Evolutionary conservation across 768 basidiomycete species (phyloP).

Genomic region (Termitomyces sp.): DNA sequence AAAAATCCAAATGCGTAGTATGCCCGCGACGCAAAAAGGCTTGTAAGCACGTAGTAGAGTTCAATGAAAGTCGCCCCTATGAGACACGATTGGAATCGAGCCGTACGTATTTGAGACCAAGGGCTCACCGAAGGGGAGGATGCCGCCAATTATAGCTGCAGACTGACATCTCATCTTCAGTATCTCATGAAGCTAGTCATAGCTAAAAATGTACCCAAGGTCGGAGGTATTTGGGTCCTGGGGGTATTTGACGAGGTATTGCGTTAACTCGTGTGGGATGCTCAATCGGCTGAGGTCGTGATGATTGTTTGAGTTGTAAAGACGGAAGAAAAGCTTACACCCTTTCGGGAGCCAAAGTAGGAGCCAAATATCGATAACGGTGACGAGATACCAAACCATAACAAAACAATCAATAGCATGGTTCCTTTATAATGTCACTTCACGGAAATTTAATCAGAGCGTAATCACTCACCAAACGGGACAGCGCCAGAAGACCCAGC

Average conservation of each 20-base stretch:
- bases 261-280: conserved; percentile 88
- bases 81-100: background rate
- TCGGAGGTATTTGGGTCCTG: conserved; percentile 75
- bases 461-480: conserved; percentile 67
- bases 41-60: conserved; percentile 87
- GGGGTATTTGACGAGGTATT: conserved; percentile 96
- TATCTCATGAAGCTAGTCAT: background rate
- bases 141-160: conserved; percentile 78
- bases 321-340: conserved; percentile 42
- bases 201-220: conserved; percentile 54
- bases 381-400: conserved; percentile 94
- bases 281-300: conserved; percentile 49
- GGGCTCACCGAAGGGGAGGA: conserved; percentile 79
- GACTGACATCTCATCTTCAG: conserved; percentile 30
- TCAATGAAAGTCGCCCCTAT: conserved; percentile 93
- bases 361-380: conserved; percentile 85
- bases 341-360: conserved; percentile 82
- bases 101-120: background rate
- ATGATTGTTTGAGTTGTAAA: background rate
- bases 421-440: conserved; percentile 46
- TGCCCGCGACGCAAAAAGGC: conserved; percentile 85
- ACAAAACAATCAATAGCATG: conserved; percentile 73
- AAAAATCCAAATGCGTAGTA: conserved; percentile 98
- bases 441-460: background rate
- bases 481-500: conserved; percentile 93